Conservation (phyloP, 208 protist genomes). For the Vickermania ingenoplastis region DNA sequence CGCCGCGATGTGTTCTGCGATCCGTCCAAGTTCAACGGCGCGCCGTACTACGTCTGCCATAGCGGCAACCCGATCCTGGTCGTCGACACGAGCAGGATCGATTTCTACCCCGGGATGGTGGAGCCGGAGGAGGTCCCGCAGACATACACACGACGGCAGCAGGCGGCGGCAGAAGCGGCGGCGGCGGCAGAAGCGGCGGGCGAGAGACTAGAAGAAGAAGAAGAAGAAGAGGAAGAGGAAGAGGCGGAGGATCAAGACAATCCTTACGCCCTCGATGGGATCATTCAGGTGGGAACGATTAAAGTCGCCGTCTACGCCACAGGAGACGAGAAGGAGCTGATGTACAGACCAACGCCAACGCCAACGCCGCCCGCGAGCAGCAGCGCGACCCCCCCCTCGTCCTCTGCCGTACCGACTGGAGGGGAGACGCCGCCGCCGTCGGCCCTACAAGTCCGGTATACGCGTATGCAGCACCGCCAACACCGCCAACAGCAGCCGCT, state of each 20-base stretch:
- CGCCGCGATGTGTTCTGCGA: not conserved
- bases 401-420: not conserved
- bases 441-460: too few species aligned
- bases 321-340: too few species aligned
- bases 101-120: not conserved
- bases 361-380: not conserved
- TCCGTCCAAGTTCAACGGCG: not conserved
- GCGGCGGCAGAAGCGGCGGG: not conserved
- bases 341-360: too few species aligned
- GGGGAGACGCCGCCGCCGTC: too few species aligned
- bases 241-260: not conserved
- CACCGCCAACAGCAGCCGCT: too few species aligned
- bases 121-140: not conserved
- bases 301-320: too few species aligned
- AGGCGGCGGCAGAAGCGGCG: not conserved
- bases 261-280: not conserved
- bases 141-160: not conserved
- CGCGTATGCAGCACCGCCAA: too few species aligned
- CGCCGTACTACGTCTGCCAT: not conserved
- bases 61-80: not conserved
- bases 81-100: not conserved
- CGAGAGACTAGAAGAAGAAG: not conserved
- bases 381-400: not conserved
- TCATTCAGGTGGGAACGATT: not conserved
- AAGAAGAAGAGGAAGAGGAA: not conserved